Conservation (phyloP, 2,329 filamentous ascomycete species). For the Botrytis squamosa region DNA sequence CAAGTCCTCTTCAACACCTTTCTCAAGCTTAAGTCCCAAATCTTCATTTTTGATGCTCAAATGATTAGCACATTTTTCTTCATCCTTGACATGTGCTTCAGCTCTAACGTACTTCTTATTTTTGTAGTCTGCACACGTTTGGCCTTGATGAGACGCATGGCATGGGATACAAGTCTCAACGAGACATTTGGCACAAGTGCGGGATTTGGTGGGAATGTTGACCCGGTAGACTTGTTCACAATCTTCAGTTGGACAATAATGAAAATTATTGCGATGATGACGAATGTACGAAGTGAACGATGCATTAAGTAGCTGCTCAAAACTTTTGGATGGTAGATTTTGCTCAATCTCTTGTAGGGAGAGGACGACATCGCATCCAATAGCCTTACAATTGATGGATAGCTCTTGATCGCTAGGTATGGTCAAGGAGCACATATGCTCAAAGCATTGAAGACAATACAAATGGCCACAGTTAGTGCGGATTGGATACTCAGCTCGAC, state of each 20-base stretch:
- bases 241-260: constrained; percentile 21
- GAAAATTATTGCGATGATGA: constrained; percentile 16
- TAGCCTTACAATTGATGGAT: constrained; percentile 20
- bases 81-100: constrained; percentile 4
- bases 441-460: constrained; percentile 47
- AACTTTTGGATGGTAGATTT: constrained; percentile 15
- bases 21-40: neutral
- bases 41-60: constrained; percentile 35
- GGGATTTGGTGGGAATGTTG: neutral
- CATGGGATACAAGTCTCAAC: constrained; percentile 25
- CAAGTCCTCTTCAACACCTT: neutral
- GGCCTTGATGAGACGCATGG: constrained; percentile 24
- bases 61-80: constrained; percentile 22
- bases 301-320: constrained; percentile 23
- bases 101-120: constrained; percentile 19
- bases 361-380: constrained; percentile 20
- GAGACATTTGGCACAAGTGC: constrained; percentile 25
- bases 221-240: constrained; percentile 20
- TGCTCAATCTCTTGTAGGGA: constrained; percentile 22
- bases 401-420: constrained; percentile 29
- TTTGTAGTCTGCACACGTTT: constrained; percentile 27
- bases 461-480: constrained; percentile 20
- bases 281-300: constrained; percentile 24
- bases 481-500: neutral
- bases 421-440: constrained; percentile 36